phyloP scores from a whole-genome alignment of 768 basidiomycete genomes.

The Hydnomerulius pinastri region DNA sequence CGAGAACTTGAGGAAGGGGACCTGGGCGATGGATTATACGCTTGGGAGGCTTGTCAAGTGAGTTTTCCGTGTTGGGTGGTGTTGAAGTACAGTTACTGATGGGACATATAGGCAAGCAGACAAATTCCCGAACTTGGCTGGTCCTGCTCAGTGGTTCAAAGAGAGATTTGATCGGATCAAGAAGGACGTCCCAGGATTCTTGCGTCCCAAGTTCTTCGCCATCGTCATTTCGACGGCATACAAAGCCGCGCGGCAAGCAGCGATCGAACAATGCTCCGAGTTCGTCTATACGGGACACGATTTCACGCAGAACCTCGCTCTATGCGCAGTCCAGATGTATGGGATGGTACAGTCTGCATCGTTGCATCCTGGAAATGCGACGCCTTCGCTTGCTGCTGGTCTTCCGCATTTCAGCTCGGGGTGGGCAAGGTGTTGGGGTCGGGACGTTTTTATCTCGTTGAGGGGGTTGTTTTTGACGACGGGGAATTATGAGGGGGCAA shows the following conservation, averaged over 20 bases:
- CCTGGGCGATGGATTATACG: conserved; percentile 93
- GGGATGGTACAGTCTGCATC: conserved; percentile 91
- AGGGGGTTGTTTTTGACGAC: conserved; percentile 93
- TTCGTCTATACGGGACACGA: conserved; percentile 83
- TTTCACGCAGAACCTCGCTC: conserved; percentile 88
- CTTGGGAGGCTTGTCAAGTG: conserved; percentile 68
- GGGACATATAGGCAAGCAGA: conserved; percentile 51
- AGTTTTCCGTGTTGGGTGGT: conserved; percentile 37
- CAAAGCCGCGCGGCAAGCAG: conserved; percentile 83
- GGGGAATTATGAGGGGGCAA: conserved; percentile 84
- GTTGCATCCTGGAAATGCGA: conserved; percentile 66
- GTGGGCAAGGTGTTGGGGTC: conserved; percentile 98
- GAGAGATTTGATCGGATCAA: conserved; percentile 87
- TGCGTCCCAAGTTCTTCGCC: conserved; percentile 96
- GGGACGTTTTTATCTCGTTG: conserved; percentile 91
- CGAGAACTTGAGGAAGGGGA: conserved; percentile 81
- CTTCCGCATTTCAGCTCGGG: conserved; percentile 90
- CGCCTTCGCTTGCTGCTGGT: conserved; percentile 90
- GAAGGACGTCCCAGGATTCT: conserved; percentile 71
- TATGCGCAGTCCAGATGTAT: conserved; percentile 88
- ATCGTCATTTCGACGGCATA: conserved; percentile 89
- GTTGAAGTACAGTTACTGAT: conserved; percentile 14
- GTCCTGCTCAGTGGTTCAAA: conserved; percentile 82
- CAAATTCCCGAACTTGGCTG: conserved; percentile 64
- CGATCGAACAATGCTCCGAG: conserved; percentile 85